Conservation (phyloP, 1,284 basidiomycete genomes). For the Clitocybe nebularis region DNA sequence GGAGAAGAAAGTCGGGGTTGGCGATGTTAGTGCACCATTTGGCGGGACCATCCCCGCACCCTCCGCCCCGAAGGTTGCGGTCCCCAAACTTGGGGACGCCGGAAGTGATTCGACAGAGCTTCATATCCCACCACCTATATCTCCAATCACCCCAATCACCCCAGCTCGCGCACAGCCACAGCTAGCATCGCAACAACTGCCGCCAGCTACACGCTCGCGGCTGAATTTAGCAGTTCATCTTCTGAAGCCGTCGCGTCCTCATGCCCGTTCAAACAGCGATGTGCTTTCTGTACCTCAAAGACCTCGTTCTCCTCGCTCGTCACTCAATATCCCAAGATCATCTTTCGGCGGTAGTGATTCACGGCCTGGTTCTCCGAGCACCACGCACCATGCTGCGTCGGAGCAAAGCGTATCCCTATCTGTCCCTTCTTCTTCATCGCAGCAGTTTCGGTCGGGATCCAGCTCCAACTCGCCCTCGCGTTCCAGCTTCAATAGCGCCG, state of each 20-base stretch:
- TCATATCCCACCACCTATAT: conserved; percentile 10
- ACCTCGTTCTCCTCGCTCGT: conserved; percentile 28
- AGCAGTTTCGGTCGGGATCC: background rate
- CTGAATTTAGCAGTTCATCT: conserved; percentile 24
- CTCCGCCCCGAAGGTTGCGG: background rate
- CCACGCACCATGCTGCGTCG: background rate
- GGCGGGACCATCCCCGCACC: conserved; percentile 16
- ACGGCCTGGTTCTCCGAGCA: background rate
- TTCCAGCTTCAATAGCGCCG: conserved; percentile 2
- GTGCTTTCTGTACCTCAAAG: conserved; percentile 15
- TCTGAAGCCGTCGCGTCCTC: conserved; percentile 28
- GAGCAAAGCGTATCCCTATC: background rate
- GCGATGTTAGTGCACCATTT: conserved; percentile 39
- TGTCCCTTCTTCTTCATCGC: conserved; percentile 2
- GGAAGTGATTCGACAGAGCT: conserved; percentile 16
- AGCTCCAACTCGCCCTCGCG: conserved; percentile 10
- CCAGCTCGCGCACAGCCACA: conserved; percentile 7
- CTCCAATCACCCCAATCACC: background rate
- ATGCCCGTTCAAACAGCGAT: conserved; percentile 37
- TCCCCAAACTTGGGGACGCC: conserved; percentile 3
- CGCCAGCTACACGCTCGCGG: conserved; percentile 16
- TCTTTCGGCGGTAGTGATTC: background rate
- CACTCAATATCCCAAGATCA: conserved; percentile 32
- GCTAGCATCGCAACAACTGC: conserved; percentile 5
- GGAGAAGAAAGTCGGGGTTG: conserved; percentile 69